phyloP scores from a whole-genome alignment of 352 stramenopile genomes.

The Phytophthora fragariaefolia region DNA sequence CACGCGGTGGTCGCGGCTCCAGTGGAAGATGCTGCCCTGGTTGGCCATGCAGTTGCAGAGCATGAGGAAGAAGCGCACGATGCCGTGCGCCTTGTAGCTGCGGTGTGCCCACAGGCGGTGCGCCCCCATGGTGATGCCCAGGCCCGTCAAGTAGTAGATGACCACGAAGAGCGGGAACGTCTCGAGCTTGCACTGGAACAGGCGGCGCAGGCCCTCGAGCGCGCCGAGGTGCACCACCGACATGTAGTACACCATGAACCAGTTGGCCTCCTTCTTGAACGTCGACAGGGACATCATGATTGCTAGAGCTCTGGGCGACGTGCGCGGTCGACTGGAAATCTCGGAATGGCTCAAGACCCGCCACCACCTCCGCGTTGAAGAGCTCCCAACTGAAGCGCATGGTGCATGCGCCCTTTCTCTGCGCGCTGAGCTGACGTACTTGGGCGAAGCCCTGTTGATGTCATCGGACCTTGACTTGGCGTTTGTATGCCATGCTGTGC shows the following conservation, averaged over 20 bases:
- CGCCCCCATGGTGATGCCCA: conserved; percentile 98
- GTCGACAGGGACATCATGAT: conserved; percentile 67
- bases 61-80: conserved; percentile 96
- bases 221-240: conserved; percentile 93
- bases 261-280: conserved; percentile 94
- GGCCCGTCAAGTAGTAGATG: conserved; percentile 94
- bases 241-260: conserved; percentile 98
- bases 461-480: conserved; percentile 32
- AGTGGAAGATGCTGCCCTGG: conserved; percentile 99
- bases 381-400: conserved; percentile 14
- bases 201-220: conserved; percentile 83
- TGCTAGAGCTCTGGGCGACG: not conserved
- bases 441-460: conserved; percentile 40
- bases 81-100: conserved; percentile 94
- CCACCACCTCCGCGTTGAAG: conserved; percentile 24
- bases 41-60: conserved; percentile 98
- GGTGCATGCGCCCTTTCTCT: conserved; percentile 7
- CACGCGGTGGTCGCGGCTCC: conserved; percentile 97
- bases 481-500: conserved; percentile 42
- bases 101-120: conserved; percentile 98
- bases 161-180: conserved; percentile 92
- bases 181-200: conserved; percentile 82
- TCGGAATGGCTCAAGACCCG: conserved; percentile 39
- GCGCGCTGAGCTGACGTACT: conserved; percentile 42
- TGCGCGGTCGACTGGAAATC: conserved; percentile 38